Conservation (phyloP, 495 filamentous ascomycete genomes). For the Penicillium simplicissimum region DNA sequence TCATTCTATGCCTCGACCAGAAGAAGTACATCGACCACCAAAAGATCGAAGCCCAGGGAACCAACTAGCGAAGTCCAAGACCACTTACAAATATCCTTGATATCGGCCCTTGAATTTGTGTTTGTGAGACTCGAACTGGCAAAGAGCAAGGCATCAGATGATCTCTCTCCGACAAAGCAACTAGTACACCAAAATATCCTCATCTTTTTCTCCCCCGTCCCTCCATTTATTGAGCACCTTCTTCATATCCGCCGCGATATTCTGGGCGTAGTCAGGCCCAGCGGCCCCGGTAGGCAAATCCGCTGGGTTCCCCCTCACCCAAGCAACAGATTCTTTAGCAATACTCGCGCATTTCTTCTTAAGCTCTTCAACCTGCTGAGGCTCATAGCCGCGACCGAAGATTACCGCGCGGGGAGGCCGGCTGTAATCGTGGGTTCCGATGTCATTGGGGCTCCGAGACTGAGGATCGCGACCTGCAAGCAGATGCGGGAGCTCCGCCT, state of each 20-base stretch:
- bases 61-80: too few species aligned
- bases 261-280: slow-evolving; percentile 22
- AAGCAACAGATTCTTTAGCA: slow-evolving; percentile 18
- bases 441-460: slow-evolving; percentile 15
- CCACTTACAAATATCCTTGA: too few species aligned
- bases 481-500: slow-evolving; percentile 28
- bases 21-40: too few species aligned
- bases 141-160: too few species aligned
- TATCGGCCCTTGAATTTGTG: too few species aligned
- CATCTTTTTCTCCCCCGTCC: slow-evolving; percentile 21
- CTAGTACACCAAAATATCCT: neutral
- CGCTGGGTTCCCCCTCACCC: slow-evolving; percentile 24
- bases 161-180: too few species aligned
- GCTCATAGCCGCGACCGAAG: slow-evolving; percentile 30
- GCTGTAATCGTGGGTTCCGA: slow-evolving; percentile 34
- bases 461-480: slow-evolving; percentile 30
- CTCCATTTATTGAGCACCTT: slow-evolving; percentile 22
- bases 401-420: slow-evolving; percentile 30
- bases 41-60: too few species aligned
- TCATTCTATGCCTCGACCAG: too few species aligned
- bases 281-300: slow-evolving; percentile 15
- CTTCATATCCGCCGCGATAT: slow-evolving; percentile 19
- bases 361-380: slow-evolving; percentile 13
- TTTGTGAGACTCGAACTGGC: too few species aligned
- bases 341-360: slow-evolving; percentile 9